Evolutionary conservation across 805 yeast species (phyloP).

Genomic region (Lipomyces orientalis): DNA sequence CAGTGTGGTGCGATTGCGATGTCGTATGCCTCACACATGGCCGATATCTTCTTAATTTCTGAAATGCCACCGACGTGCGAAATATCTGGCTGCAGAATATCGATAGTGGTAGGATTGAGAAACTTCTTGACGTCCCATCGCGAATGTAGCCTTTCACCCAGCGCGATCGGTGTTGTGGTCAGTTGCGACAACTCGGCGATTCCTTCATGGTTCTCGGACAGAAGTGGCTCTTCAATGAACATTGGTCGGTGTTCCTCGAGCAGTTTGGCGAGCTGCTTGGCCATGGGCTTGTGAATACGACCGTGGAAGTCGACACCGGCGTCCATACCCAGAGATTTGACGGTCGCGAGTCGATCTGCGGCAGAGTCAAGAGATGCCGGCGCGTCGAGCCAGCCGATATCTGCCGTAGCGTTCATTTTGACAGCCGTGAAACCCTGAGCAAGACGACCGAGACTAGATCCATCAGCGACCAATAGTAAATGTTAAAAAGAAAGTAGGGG

Average conservation of each 20-base stretch:
- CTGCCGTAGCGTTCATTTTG: conserved; percentile 46
- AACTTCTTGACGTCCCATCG: conserved; percentile 41
- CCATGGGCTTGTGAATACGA: conserved; percentile 45
- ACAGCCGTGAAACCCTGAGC: conserved; percentile 46
- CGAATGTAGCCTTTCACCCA: conserved; percentile 43
- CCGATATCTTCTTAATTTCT: conserved; percentile 42
- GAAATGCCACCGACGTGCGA: conserved; percentile 45
- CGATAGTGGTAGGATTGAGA: conserved; percentile 40
- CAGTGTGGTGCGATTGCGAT: conserved; percentile 45
- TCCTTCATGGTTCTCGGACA: conserved; percentile 42
- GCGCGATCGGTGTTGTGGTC: conserved; percentile 43
- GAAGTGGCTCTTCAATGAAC: conserved; percentile 45
- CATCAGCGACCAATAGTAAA: not conserved
- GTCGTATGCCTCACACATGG: conserved; percentile 44
- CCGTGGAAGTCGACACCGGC: conserved; percentile 46
- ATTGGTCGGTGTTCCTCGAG: conserved; percentile 43
- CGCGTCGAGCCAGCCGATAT: conserved; percentile 42
- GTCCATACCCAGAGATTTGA: conserved; percentile 41
- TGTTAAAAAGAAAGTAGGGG: not conserved
- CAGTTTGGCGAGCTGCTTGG: conserved; percentile 42
- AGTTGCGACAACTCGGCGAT: conserved; percentile 35
- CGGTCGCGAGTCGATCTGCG: conserved; percentile 41
- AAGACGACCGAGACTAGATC: conserved; percentile 36
- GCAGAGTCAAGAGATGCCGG: conserved; percentile 41
- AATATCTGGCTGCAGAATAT: conserved; percentile 44